Base-by-base conservation (phyloP, 495 filamentous ascomycete genomes). In the Bombardia bombarda region DNA sequence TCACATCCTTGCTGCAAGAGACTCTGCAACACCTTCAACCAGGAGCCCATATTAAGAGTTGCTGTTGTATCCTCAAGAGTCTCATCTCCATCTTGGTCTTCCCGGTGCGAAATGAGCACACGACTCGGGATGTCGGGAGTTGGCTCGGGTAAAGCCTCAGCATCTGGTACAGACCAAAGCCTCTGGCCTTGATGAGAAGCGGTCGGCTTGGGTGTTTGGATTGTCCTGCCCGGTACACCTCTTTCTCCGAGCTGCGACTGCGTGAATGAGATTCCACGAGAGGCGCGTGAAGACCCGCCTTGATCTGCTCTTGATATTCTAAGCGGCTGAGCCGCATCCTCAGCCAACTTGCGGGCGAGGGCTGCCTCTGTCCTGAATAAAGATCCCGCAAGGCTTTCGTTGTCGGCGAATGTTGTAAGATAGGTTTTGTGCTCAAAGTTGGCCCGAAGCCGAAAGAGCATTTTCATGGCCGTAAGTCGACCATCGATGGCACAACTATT, bases 381-480 rank as follows among this genome's bases (percentile, higher is more conserved):
- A 7, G 80, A 72, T 21, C 75, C 76, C 30, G 90, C 84, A 9
- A 95, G 62, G 35, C 73, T 75, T 50, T 83, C 79, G 32, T 75
- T 79, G 50, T 93, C 87, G 0, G 77, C 73, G 7, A 72, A 69
- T 7, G 74, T 60, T 2, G 78, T 72, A 21, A 95, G 63, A 32
- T 80, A 82, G 3, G 96, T 72, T 25, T 77, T 74, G 35, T 87
- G 73, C 13, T 80, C 75, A 23, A 79, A 84, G 56, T 95, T 86
- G 21, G 86, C 86, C 38, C 90, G 76, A 16, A 97, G 65, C 17
- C 90, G 79, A 55, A 92, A 89, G 6, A 97, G 68, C 33, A 95
- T 63, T 52, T 87, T 93, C 67, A 95, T 77, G 3, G 83, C 83
- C 8, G 80, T 83, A 19, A 96, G 65, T 9, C 87, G 83, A 34